phyloP scores from a whole-genome alignment of 2,329 filamentous ascomycete species.

The Colletotrichum sp. region DNA sequence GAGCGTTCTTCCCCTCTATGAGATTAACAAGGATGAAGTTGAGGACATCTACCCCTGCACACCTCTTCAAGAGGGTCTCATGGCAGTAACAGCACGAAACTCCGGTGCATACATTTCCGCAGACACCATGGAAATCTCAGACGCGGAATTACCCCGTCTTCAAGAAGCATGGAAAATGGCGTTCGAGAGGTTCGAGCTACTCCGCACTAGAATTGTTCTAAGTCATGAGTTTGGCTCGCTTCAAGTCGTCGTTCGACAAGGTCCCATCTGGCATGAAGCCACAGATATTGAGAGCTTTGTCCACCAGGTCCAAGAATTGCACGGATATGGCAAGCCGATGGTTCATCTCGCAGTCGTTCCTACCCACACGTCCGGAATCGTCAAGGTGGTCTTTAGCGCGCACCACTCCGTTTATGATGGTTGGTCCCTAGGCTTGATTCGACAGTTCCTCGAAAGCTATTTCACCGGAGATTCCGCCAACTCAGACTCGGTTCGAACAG shows the following conservation, averaged over 20 bases:
- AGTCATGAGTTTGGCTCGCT: slow-evolving; percentile 8
- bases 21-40: slow-evolving; percentile 2
- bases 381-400: slow-evolving; percentile 33
- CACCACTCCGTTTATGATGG: slow-evolving; percentile 37
- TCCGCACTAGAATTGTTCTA: slow-evolving; percentile 13
- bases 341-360: slow-evolving; percentile 20
- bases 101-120: slow-evolving; percentile 31
- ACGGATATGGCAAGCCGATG: slow-evolving; percentile 19
- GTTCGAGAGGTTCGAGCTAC: not conserved
- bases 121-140: slow-evolving; percentile 27
- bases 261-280: not conserved
- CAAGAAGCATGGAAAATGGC: slow-evolving; percentile 30
- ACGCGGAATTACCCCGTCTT: slow-evolving; percentile 27
- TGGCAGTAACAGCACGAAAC: slow-evolving; percentile 25
- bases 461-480: not conserved
- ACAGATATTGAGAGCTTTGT: not conserved
- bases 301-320: not conserved
- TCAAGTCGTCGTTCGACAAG: slow-evolving; percentile 22
- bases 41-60: slow-evolving; percentile 25
- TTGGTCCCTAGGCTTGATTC: not conserved
- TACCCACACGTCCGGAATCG: not conserved
- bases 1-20: not conserved
- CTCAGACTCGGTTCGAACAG: not conserved
- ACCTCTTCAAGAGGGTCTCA: slow-evolving; percentile 24
- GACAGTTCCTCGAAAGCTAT: not conserved